These are phyloP conservation scores for Quercus wislizeni DNA, from an alignment of 306 rosid species.

Conservation along the genomic window DNA sequence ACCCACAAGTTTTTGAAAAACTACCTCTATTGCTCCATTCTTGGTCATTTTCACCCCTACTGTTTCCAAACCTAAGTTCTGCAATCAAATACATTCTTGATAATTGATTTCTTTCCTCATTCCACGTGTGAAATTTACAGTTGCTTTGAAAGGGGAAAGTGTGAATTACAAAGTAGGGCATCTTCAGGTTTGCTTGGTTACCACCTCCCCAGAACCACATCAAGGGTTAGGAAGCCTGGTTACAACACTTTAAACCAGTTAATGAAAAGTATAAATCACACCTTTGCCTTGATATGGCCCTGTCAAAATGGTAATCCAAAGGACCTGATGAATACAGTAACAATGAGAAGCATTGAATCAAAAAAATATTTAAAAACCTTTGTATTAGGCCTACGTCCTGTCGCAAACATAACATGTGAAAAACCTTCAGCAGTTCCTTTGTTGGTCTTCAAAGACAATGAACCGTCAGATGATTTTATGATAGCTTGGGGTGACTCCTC, in stretches of 20 bases:
- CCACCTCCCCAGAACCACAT: background rate
- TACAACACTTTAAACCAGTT: background rate
- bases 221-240: background rate
- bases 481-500: conserved; percentile 89
- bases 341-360: background rate
- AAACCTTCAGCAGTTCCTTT: conserved; percentile 82
- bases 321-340: background rate
- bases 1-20: conserved; percentile 18
- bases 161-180: background rate
- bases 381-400: conserved; percentile 93
- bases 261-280: background rate
- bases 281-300: background rate
- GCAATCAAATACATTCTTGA: conserved; percentile 33
- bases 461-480: conserved; percentile 69
- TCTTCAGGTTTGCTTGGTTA: conserved; percentile 19
- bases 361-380: conserved; percentile 40
- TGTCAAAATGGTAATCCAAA: background rate
- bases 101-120: background rate
- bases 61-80: conserved; percentile 90
- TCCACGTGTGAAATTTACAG: conserved; percentile 11
- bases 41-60: conserved; percentile 71
- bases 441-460: conserved; percentile 83
- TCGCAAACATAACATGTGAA: conserved; percentile 94
- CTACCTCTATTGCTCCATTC: conserved; percentile 92
- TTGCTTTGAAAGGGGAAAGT: conserved; percentile 5